These are phyloP conservation scores for Ceratocystis alfenasii DNA, from an alignment of 2,329 filamentous ascomycete species.

Conservation along the genomic window DNA sequence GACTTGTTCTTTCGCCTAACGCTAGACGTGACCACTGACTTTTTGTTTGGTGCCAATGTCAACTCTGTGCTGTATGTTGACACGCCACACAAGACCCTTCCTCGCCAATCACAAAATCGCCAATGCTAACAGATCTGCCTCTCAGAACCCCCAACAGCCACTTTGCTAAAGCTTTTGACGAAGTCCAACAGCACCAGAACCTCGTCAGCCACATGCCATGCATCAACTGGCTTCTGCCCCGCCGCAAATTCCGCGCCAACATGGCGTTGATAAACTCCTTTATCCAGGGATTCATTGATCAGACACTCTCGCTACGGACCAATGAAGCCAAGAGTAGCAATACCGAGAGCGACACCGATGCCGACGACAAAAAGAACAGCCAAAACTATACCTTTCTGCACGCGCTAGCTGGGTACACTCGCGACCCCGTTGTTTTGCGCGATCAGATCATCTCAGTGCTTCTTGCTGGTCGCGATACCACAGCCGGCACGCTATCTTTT, in stretches of 20 bases:
- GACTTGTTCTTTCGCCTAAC: conserved; percentile 77
- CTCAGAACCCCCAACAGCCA: conserved; percentile 45
- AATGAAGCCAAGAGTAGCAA: conserved; percentile 39
- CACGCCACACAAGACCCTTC: not conserved
- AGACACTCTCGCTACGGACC: conserved; percentile 54
- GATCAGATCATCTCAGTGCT: conserved; percentile 77
- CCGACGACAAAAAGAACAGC: not conserved
- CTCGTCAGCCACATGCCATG: conserved; percentile 54
- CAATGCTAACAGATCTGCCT: not conserved
- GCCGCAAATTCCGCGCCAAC: conserved; percentile 48
- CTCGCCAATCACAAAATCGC: conserved; percentile 1
- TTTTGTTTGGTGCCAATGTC: conserved; percentile 52
- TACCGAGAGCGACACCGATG: not conserved
- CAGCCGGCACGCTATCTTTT: conserved; percentile 70
- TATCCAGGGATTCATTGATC: conserved; percentile 65
- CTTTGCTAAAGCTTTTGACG: conserved; percentile 72
- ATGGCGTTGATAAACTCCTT: conserved; percentile 63
- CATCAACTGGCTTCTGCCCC: conserved; percentile 51
- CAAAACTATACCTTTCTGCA: conserved; percentile 74
- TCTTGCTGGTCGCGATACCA: conserved; percentile 78
- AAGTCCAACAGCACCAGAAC: conserved; percentile 64
- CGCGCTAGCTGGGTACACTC: conserved; percentile 69
- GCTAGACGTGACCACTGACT: conserved; percentile 75
- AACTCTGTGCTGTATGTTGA: conserved; percentile 17
- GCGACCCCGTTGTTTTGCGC: conserved; percentile 57